Evolutionary conservation across 2,329 filamentous ascomycete genomes (phyloP).

Genomic region (Colletotrichum falcatum): DNA sequence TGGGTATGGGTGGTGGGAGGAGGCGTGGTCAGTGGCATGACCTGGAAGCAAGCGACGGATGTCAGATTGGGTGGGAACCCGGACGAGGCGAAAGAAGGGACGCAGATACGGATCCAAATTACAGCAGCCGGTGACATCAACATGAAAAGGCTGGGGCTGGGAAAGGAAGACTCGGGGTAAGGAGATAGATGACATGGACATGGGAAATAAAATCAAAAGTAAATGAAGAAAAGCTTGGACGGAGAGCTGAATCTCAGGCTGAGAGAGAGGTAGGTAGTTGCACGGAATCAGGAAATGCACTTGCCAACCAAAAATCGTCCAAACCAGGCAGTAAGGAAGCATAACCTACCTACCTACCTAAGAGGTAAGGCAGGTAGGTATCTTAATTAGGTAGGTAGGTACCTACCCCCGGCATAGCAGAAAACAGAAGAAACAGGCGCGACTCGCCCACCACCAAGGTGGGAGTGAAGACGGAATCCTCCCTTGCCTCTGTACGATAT

Average conservation of each 20-base stretch:
- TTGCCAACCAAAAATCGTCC: too few relatives aligned
- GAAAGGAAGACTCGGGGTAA: background rate
- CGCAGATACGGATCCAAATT: conserved; percentile 2
- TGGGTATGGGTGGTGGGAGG: too few relatives aligned
- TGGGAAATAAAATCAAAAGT: background rate
- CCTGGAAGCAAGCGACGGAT: conserved; percentile 2
- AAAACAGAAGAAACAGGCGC: conserved; percentile 3
- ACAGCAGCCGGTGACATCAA: conserved; percentile 31
- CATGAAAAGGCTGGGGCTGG: conserved; percentile 26
- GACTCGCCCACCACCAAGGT: conserved; percentile 21
- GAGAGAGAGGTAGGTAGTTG: background rate
- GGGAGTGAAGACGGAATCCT: conserved; percentile 22
- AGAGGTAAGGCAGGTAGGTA: too few relatives aligned
- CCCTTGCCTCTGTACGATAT: background rate
- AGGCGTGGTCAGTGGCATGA: conserved; percentile 4
- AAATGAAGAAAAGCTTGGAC: conserved; percentile 1
- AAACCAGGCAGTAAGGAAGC: too few relatives aligned
- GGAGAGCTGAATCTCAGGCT: conserved; percentile 5
- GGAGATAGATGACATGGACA: background rate
- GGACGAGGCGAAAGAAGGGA: conserved; percentile 18
- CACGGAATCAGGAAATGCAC: background rate
- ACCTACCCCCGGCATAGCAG: too few relatives aligned
- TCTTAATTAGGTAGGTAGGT: background rate
- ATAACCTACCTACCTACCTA: background rate
- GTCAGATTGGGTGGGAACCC: conserved; percentile 13